A percentile compares a stretch with the other conserved stretches of the same genome.
These are phyloP conservation scores for Pichia cephalocereana DNA, from an alignment of 805 yeast species.

Conservation along the genomic window DNA sequence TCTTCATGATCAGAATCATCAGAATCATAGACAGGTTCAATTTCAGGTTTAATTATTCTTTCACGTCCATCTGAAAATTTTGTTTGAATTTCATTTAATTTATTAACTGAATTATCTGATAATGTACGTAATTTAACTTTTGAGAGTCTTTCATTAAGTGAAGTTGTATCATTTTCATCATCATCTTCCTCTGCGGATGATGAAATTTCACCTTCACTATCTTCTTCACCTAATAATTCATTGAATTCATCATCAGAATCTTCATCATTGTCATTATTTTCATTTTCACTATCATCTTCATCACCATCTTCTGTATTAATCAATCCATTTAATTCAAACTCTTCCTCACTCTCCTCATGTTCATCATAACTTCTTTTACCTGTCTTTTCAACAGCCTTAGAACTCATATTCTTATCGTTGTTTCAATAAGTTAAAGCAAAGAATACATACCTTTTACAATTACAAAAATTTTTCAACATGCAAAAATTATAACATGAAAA, in stretches of 20 bases:
- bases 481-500: not conserved
- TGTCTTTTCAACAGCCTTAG: not conserved
- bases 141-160: conserved; percentile 46
- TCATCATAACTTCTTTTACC: conserved; percentile 17
- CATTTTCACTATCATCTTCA: conserved; percentile 12
- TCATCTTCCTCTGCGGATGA: conserved; percentile 30
- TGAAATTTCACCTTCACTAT: conserved; percentile 39
- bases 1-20: conserved; percentile 85
- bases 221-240: conserved; percentile 36
- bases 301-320: conserved; percentile 36
- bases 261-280: conserved; percentile 23
- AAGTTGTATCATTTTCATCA: conserved; percentile 27
- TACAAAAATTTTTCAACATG: not conserved
- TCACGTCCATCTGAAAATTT: conserved; percentile 70
- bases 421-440: too few relatives aligned
- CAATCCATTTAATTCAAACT: conserved; percentile 27
- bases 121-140: conserved; percentile 45
- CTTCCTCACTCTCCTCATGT: conserved; percentile 18
- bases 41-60: conserved; percentile 78
- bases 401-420: not conserved
- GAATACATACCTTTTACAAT: not conserved
- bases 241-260: conserved; percentile 61
- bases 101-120: conserved; percentile 29
- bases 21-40: conserved; percentile 88
- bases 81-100: conserved; percentile 31